A percentile compares a stretch with the other conserved stretches of the same genome.
phyloP scores from a whole-genome alignment of 1,139 yeast genomes.

The Zygosaccharomyces sapae region DNA sequence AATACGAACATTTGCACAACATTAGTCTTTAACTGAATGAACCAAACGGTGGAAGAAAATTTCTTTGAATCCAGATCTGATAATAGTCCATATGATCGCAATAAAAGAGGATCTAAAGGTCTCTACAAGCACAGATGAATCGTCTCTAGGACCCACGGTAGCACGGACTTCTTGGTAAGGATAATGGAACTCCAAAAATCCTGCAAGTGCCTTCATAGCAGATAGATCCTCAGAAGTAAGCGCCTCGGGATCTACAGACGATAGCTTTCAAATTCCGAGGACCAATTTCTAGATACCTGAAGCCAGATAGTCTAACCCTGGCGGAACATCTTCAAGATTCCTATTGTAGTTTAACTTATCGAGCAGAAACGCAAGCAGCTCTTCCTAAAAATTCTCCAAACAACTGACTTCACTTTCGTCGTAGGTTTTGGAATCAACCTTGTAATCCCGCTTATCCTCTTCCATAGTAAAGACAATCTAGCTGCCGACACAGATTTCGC shows the following conservation, averaged over 20 bases:
- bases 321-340: not conserved
- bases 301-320: not conserved
- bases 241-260: not conserved
- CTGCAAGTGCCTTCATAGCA: constrained; percentile 42
- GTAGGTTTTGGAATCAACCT: not conserved
- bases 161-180: constrained; percentile 66
- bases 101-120: constrained; percentile 54
- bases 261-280: not conserved
- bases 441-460: not conserved
- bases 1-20: constrained; percentile 56
- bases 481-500: not conserved
- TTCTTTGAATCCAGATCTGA: constrained; percentile 55
- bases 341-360: not conserved
- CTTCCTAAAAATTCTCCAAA: not conserved
- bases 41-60: constrained; percentile 58
- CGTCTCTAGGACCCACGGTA: constrained; percentile 51
- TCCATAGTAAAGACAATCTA: not conserved
- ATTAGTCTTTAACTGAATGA: constrained; percentile 43
- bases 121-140: constrained; percentile 47
- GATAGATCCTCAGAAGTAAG: constrained; percentile 27
- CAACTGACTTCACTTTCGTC: not conserved
- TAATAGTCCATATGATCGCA: constrained; percentile 52
- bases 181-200: constrained; percentile 49
- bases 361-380: not conserved
- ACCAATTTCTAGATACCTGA: not conserved